phyloP scores from a whole-genome alignment of 2,329 filamentous ascomycete genomes.

The Zasmidium citrigriseum region DNA sequence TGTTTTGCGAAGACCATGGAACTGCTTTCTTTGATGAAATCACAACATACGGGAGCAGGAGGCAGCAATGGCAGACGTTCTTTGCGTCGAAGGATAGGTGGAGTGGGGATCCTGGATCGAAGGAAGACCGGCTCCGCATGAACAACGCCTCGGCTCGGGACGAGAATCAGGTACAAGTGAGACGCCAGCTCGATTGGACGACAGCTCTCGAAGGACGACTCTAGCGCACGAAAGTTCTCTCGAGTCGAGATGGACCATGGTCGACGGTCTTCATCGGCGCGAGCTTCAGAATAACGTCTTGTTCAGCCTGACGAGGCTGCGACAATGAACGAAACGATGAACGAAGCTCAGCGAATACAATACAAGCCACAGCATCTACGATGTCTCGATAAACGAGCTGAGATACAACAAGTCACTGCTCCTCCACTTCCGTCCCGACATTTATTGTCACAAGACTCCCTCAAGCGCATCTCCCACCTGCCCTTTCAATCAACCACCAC shows the following conservation, averaged over 20 bases:
- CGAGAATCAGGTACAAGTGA: not conserved
- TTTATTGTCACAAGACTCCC: not conserved
- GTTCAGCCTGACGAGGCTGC: too few species aligned
- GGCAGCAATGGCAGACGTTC: not conserved
- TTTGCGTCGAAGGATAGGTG: not conserved
- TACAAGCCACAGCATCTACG: too few species aligned
- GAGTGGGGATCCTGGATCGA: not conserved
- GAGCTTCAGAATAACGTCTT: too few species aligned
- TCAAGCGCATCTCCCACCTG: not conserved
- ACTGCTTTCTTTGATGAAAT: not conserved
- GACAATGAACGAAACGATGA: too few species aligned
- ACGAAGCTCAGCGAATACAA: too few species aligned
- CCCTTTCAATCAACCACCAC: not conserved
- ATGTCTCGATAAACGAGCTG: too few species aligned
- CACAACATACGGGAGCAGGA: not conserved
- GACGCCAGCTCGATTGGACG: too few species aligned
- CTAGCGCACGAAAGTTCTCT: too few species aligned
- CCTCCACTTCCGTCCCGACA: not conserved
- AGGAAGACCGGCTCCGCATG: not conserved
- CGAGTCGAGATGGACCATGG: too few species aligned
- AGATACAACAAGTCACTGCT: not conserved
- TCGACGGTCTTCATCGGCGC: too few species aligned
- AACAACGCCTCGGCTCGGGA: not conserved
- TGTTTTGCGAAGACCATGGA: not conserved
- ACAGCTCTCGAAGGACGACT: too few species aligned